These are phyloP conservation scores for Chlorella sorokiniana DNA, from an alignment of 139 green algal genomes.

Conservation along the genomic window DNA sequence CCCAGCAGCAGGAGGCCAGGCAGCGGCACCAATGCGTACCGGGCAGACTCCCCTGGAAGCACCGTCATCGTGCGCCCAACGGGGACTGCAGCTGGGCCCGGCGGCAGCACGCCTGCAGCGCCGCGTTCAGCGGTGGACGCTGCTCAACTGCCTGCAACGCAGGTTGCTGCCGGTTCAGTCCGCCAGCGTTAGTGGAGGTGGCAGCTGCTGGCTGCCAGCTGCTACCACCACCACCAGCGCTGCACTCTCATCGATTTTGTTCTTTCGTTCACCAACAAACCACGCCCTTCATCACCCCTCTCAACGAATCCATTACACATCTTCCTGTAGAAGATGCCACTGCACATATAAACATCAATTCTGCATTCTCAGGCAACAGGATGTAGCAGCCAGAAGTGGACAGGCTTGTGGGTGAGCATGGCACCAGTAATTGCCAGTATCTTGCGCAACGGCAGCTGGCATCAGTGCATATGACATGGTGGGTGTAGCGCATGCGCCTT, in stretches of 20 bases:
- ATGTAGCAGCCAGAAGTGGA: too few relatives aligned
- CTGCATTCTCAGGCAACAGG: too few relatives aligned
- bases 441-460: too few relatives aligned
- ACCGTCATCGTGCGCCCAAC: conserved; percentile 14
- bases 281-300: neutral
- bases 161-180: neutral
- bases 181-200: neutral
- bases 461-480: too few relatives aligned
- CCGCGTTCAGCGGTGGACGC: too few relatives aligned
- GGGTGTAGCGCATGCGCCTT: neutral
- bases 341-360: too few relatives aligned
- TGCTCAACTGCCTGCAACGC: neutral
- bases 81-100: neutral
- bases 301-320: neutral
- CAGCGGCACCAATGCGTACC: neutral
- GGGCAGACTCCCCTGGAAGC: neutral
- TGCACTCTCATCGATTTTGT: neutral
- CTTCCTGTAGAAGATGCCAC: too few relatives aligned
- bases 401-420: too few relatives aligned
- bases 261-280: neutral
- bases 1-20: conserved; percentile 14
- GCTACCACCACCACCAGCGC: neutral
- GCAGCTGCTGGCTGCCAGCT: neutral
- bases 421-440: too few relatives aligned
- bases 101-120: neutral